phyloP scores from a whole-genome alignment of 2,329 filamentous ascomycete species.

The Penicillium decumbens region DNA sequence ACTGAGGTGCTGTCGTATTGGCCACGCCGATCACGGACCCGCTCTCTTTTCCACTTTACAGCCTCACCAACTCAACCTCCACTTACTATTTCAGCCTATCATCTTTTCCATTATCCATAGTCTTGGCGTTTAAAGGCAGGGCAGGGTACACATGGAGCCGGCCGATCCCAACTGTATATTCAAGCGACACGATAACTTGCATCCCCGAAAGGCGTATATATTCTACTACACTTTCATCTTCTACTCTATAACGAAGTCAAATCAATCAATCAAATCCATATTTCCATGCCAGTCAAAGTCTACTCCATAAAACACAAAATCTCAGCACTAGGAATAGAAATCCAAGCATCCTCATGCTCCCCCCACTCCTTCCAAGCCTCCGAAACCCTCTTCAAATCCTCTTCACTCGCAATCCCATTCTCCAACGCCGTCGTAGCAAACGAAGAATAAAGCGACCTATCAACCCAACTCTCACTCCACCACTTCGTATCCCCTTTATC shows the following conservation, averaged over 20 bases:
- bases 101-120: neutral
- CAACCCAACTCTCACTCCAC: slow-evolving; percentile 28
- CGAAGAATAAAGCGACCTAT: slow-evolving; percentile 23
- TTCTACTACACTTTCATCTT: neutral
- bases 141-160: neutral
- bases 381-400: slow-evolving; percentile 29
- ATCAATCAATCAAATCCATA: neutral
- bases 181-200: neutral
- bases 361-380: slow-evolving; percentile 31
- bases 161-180: slow-evolving; percentile 2
- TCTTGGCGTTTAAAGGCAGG: slow-evolving; percentile 1
- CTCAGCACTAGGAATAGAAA: slow-evolving; percentile 30
- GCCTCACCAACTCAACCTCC: neutral
- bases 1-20: neutral
- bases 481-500: slow-evolving; percentile 24
- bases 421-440: slow-evolving; percentile 27
- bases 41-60: too few relatives aligned
- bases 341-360: slow-evolving; percentile 31
- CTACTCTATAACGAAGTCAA: neutral
- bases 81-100: neutral
- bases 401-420: slow-evolving; percentile 23
- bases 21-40: neutral
- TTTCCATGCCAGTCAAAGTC: neutral
- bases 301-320: slow-evolving; percentile 47
- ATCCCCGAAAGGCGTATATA: neutral